Evolutionary conservation across 2,329 filamentous ascomycete species (phyloP), one percentile per base, ranked within the genome.

Genomic region (Botrytis elliptica): DNA sequence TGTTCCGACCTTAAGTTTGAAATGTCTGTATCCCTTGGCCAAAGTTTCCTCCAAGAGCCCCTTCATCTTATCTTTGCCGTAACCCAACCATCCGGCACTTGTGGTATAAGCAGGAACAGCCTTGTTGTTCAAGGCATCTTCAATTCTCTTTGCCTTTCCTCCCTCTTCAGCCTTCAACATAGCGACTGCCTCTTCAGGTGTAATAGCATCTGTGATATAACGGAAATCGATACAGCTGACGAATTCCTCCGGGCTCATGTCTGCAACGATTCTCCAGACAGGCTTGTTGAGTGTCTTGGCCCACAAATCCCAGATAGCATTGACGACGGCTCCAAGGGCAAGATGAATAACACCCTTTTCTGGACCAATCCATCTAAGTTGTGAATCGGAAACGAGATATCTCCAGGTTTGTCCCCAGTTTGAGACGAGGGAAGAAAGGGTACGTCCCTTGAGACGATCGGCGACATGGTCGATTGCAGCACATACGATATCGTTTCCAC

Each of bases 291-390:
- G 88, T 3, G 88, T 88, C 85, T 97, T 97, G 72, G 93, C 94
- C 94, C 94, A 97, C n/a, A 97, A 88, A 82, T 97, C 94, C 94
- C 94, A 97, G 79, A 97, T 87, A 25, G 94, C 94, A 82, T 97
- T 97, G 79, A 97, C 93, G 25, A 97, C 92, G 62, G 94, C 93
- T 44, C 93, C 94, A 18, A 97, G 90, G 1, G 94, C 94, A 12
- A 98, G 92, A 83, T 97, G 94, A 78, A 97, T 97, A 63, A 97
- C 94, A 74, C 94, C 94, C 84, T 97, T 97, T 80, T 97, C 94
- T 0, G 94, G 94, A 0, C 94, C 94, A 80, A 97, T 96, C 94
- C 95, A 97, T 73, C 94, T 92, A 71, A 97, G 87, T 83, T 97
- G 94, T 78, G 90, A 93, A 86, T 97, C 95, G 76, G 91, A 92